Conservation (phyloP, 805 yeast species). For the Nakazawaea ernobii region DNA sequence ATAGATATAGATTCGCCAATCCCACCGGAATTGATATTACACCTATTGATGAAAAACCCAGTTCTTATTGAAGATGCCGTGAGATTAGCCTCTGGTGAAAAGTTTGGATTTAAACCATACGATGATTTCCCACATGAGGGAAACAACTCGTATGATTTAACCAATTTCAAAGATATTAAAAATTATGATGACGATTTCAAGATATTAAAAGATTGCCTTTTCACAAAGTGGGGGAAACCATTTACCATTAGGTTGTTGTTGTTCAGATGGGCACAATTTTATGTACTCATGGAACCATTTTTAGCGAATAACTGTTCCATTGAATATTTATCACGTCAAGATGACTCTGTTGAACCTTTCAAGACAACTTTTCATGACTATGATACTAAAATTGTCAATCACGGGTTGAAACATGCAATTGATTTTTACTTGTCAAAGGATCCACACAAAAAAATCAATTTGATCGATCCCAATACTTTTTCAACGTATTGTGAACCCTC, state of each 20-base stretch:
- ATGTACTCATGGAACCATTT: slow-evolving; percentile 27
- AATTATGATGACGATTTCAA: background rate
- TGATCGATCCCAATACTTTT: slow-evolving; percentile 5
- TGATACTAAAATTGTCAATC: slow-evolving; percentile 24
- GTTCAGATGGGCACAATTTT: slow-evolving; percentile 46
- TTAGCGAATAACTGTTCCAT: slow-evolving; percentile 34
- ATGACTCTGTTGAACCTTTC: slow-evolving; percentile 26
- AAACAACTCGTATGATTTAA: slow-evolving; percentile 4
- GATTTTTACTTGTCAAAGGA: slow-evolving; percentile 1
- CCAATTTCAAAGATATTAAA: slow-evolving; percentile 6
- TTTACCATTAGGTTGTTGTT: slow-evolving; percentile 54
- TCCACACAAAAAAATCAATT: background rate
- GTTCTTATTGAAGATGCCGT: slow-evolving; percentile 22
- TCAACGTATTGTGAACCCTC: slow-evolving; percentile 8
- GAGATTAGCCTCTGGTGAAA: slow-evolving; percentile 20
- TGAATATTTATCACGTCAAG: slow-evolving; percentile 36
- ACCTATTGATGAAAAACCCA: slow-evolving; percentile 31
- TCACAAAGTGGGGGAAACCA: slow-evolving; percentile 43
- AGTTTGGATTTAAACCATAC: slow-evolving; percentile 7
- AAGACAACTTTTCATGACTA: slow-evolving; percentile 33
- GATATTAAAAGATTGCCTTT: slow-evolving; percentile 20
- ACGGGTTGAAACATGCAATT: slow-evolving; percentile 18
- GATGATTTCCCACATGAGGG: slow-evolving; percentile 15
- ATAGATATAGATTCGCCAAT: slow-evolving; percentile 45
- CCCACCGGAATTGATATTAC: slow-evolving; percentile 31